Conservation (phyloP, 305 asterid species). For the Salvia sclarea region DNA sequence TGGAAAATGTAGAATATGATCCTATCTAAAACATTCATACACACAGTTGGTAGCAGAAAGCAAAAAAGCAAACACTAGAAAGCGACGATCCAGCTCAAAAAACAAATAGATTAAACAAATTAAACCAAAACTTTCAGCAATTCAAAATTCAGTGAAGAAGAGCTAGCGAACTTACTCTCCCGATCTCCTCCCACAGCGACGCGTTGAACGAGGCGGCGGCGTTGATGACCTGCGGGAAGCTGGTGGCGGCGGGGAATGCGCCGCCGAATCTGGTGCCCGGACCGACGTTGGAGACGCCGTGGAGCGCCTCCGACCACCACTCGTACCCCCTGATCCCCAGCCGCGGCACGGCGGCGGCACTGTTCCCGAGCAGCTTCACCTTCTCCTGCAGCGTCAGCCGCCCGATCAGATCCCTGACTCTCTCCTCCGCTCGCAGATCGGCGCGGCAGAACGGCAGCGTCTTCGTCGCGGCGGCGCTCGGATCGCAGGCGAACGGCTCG, state of each 20-base stretch:
- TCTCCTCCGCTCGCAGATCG: constrained; percentile 39
- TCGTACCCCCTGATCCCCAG: constrained; percentile 71
- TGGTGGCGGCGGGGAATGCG: constrained; percentile 75
- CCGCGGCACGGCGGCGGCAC: constrained; percentile 66
- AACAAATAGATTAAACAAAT: not conserved
- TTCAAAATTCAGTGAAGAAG: not conserved
- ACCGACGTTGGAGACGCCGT: constrained; percentile 78
- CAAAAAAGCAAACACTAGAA: not conserved
- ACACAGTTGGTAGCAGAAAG: not conserved
- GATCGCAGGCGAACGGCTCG: constrained; percentile 70
- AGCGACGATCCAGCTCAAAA: not conserved
- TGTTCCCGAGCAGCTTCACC: constrained; percentile 55
- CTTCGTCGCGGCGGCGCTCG: constrained; percentile 36
- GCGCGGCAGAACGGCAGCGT: constrained; percentile 53
- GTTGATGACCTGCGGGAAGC: constrained; percentile 86
- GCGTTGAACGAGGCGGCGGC: constrained; percentile 87
- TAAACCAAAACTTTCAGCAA: not conserved
- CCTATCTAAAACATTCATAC: not conserved
- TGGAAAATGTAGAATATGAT: not conserved
- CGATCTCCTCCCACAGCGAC: constrained; percentile 76
- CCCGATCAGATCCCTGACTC: constrained; percentile 65
- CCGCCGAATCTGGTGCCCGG: constrained; percentile 81
- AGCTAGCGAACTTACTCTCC: constrained; percentile 59
- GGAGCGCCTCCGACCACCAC: constrained; percentile 99
- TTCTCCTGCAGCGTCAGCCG: constrained; percentile 78